Evolutionary conservation across 2,329 filamentous ascomycete genomes (phyloP).

Genomic region (Phyllosticta citribraziliensis): DNA sequence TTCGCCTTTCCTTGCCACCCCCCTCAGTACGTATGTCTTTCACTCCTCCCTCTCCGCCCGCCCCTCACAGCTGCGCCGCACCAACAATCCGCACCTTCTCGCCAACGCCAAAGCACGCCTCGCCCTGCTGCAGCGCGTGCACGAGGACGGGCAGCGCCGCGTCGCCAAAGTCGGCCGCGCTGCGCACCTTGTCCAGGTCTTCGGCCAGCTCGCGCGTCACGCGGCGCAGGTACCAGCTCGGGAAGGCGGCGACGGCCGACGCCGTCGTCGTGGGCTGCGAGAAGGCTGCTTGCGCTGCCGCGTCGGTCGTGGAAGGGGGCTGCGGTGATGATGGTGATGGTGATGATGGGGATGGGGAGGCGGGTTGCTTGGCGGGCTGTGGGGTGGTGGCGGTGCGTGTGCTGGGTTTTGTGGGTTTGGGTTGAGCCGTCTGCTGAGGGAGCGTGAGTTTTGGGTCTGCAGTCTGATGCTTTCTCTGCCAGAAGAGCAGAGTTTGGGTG

Average conservation of each 20-base stretch:
- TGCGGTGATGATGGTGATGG: neutral
- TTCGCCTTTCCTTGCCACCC: neutral
- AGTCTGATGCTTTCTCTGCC: no score
- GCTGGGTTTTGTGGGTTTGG: neutral
- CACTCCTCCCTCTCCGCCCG: neutral
- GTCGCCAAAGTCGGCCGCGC: conserved; percentile 59
- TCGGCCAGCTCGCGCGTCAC: conserved; percentile 62
- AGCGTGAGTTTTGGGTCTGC: no score
- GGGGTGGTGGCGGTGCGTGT: neutral
- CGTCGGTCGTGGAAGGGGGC: neutral
- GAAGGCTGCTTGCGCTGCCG: neutral
- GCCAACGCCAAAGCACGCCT: conserved; percentile 48
- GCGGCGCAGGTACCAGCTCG: conserved; percentile 58
- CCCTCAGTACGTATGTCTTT: neutral
- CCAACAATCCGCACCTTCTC: conserved; percentile 37
- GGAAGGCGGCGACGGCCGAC: conserved; percentile 34
- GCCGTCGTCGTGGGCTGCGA: neutral
- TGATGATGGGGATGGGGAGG: neutral
- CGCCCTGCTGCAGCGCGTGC: conserved; percentile 58
- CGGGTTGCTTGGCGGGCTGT: neutral
- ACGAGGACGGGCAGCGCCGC: conserved; percentile 56
- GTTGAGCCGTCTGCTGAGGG: neutral
- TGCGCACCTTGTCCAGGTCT: conserved; percentile 61
- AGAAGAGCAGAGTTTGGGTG: neutral
- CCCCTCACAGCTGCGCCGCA: conserved; percentile 4